Conservation (phyloP, 768 basidiomycete genomes). For the Mycena indigotica region DNA sequence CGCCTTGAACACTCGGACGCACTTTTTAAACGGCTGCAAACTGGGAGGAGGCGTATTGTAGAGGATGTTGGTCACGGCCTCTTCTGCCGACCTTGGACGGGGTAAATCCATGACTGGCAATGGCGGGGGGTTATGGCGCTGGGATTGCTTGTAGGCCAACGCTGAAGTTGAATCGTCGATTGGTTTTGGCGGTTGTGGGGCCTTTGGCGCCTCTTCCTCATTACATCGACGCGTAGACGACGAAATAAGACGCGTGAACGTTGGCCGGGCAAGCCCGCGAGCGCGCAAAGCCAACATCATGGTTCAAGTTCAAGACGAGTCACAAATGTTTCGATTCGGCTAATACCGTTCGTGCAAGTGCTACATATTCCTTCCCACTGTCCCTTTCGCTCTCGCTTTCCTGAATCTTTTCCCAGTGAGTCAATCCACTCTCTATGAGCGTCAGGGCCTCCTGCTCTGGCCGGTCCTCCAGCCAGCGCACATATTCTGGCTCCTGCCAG, state of each 20-base stretch:
- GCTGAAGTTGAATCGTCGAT: constrained; percentile 95
- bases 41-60: constrained; percentile 96
- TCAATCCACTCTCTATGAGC: constrained; percentile 76
- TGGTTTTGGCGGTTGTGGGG: constrained; percentile 73
- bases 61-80: constrained; percentile 95
- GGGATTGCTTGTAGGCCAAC: constrained; percentile 83
- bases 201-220: constrained; percentile 34
- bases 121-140: constrained; percentile 75
- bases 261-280: constrained; percentile 30
- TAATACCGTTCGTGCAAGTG: constrained; percentile 69
- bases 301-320: constrained; percentile 9
- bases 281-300: constrained; percentile 34
- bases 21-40: constrained; percentile 92
- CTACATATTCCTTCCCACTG: constrained; percentile 61
- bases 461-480: constrained; percentile 95
- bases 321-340: constrained; percentile 36
- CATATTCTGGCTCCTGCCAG: constrained; percentile 96
- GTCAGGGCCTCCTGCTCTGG: constrained; percentile 76
- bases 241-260: constrained; percentile 40
- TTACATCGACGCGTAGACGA: constrained; percentile 35
- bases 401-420: constrained; percentile 75
- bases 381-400: constrained; percentile 56
- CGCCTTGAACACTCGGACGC: constrained; percentile 26
- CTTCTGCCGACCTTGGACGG: constrained; percentile 82
- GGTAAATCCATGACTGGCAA: constrained; percentile 87